Base-by-base conservation (phyloP, 306 rosid species). In the Citrullus mucosospermus region DNA sequence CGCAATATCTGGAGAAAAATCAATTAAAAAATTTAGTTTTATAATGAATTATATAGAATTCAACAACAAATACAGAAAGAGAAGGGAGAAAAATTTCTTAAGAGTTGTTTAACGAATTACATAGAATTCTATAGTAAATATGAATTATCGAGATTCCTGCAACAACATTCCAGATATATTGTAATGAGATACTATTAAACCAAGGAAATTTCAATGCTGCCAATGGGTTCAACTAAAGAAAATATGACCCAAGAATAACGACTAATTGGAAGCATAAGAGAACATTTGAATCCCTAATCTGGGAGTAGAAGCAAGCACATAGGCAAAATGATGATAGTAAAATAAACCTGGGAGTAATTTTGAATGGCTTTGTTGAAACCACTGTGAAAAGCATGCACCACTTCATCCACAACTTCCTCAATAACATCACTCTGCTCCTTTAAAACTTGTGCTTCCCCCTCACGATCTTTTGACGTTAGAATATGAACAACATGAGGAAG, bases 401-500 rank as follows among this genome's bases (percentile, higher is more conserved):
- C 99, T 96, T 96, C 99, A 87, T 96, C 99, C 80, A 96, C 98
- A 60, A 96, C 98, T 57, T 93, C 99, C 88, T 96, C 99, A 76
- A 96, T 78, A 85, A 93, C 83, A 83, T 96, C 99, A 84, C 93
- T 96, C 88, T 93, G 99, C 91, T 93, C 97, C 91, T 93, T 96
- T 89, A 96, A 86, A 84, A 76, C 60, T 75, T 88, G 90, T 71
- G 87, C 90, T 28, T 91, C 99, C 56, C 82, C 82, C 14, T 93
- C 99, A 67, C 99, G 99, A 77, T 92, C 97, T 93, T 93, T 96
- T 59, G 99, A 96, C 16, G 99, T 96, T 85, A 96, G 88, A 78
- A 93, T 96, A 85, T 90, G 99, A 56, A 96, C 99, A 87, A 96
- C 99, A 79, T 96, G 97, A 79, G 99, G 99, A 63, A 96, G 83